These are phyloP conservation scores for Boletus rubescentipes DNA, from an alignment of 768 basidiomycete genomes.

Conservation along the genomic window DNA sequence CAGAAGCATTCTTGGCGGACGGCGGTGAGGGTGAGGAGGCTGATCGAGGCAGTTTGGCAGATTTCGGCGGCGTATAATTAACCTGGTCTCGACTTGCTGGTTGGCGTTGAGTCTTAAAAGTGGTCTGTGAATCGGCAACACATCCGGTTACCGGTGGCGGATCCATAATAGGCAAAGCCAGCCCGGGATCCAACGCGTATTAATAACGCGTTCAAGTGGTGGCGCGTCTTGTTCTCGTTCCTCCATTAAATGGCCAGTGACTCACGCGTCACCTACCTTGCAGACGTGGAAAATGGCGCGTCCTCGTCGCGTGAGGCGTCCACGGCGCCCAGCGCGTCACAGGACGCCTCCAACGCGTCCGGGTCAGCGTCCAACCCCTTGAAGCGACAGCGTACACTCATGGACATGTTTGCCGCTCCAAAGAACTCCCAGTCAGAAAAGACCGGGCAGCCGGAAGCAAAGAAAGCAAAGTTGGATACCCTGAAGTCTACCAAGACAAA, in stretches of 20 bases:
- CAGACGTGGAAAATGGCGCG: slow-evolving; percentile 39
- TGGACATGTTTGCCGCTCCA: slow-evolving; percentile 57
- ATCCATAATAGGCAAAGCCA: slow-evolving; percentile 11
- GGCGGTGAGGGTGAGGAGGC: slow-evolving; percentile 76
- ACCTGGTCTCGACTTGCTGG: not conserved
- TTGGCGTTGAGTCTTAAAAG: slow-evolving; percentile 9
- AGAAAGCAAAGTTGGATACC: slow-evolving; percentile 46
- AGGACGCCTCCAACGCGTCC: slow-evolving; percentile 21
- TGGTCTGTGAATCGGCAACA: not conserved
- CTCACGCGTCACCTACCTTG: slow-evolving; percentile 40
- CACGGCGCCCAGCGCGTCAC: slow-evolving; percentile 21
- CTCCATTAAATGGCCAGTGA: slow-evolving; percentile 24
- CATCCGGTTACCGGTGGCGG: not conserved
- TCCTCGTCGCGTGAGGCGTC: slow-evolving; percentile 12
- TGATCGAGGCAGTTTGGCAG: slow-evolving; percentile 73
- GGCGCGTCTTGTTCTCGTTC: slow-evolving; percentile 14
- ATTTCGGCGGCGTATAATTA: slow-evolving; percentile 7
- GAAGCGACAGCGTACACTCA: slow-evolving; percentile 63
- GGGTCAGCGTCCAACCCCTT: slow-evolving; percentile 21
- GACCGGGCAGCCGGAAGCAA: slow-evolving; percentile 35
- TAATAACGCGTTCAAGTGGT: slow-evolving; percentile 4
- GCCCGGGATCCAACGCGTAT: not conserved
- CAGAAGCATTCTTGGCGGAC: slow-evolving; percentile 48
- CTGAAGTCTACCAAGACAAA: slow-evolving; percentile 17
- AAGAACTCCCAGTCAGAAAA: slow-evolving; percentile 26